These are phyloP conservation scores for Linum usitatissimum DNA, from an alignment of 345 rosid genomes.

Conservation along the genomic window DNA sequence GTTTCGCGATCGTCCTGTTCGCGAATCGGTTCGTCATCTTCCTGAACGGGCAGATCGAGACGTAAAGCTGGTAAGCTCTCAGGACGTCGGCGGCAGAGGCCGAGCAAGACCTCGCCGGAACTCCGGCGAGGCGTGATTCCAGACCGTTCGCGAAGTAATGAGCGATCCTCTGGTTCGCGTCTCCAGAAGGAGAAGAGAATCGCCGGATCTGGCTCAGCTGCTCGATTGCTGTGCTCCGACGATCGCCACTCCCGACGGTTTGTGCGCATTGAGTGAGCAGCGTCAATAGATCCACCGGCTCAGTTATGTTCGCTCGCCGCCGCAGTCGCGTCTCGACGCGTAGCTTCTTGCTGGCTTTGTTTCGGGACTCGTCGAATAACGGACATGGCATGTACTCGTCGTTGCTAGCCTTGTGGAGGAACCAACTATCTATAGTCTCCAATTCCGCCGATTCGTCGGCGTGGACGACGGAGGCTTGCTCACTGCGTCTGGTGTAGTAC, in stretches of 20 bases:
- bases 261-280: slow-evolving; percentile 1
- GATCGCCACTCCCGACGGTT: neutral
- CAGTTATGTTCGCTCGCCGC: neutral
- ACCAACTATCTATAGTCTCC: slow-evolving; percentile 12
- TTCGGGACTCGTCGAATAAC: slow-evolving; percentile 15
- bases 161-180: slow-evolving; percentile 55
- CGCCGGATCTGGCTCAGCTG: neutral
- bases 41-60: neutral
- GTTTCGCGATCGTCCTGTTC: neutral
- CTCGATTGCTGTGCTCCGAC: neutral
- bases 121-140: slow-evolving; percentile 51
- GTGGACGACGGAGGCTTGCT: neutral
- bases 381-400: slow-evolving; percentile 13
- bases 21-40: neutral
- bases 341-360: slow-evolving; percentile 10
- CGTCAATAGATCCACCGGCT: neutral
- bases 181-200: slow-evolving; percentile 41
- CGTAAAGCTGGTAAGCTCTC: neutral
- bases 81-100: slow-evolving; percentile 3
- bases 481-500: slow-evolving; percentile 9
- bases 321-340: too few relatives aligned
- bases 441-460: slow-evolving; percentile 5
- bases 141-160: slow-evolving; percentile 53
- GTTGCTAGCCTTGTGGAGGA: slow-evolving; percentile 7
- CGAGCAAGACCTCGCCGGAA: too few relatives aligned